These are phyloP conservation scores for Dacryopinax primogenitus DNA, from an alignment of 768 basidiomycete genomes.

Conservation along the genomic window DNA sequence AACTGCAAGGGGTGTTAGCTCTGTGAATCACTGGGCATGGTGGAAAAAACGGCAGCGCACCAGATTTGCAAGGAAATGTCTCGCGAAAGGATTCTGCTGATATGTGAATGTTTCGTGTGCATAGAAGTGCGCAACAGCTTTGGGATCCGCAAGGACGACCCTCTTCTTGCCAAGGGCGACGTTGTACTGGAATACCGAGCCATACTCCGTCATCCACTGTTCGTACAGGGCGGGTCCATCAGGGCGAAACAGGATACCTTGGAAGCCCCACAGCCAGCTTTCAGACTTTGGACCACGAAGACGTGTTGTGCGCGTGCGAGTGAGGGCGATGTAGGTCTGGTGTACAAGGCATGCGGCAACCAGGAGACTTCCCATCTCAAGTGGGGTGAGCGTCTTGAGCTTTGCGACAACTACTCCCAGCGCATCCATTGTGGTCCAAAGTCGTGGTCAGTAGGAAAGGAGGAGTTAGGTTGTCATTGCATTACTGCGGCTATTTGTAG, in stretches of 20 bases:
- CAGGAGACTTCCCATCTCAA: neutral
- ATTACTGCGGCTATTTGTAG: too few relatives aligned
- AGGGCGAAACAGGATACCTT: slow-evolving; percentile 22
- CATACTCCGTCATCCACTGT: slow-evolving; percentile 38
- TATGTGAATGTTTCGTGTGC: slow-evolving; percentile 31
- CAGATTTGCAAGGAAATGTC: neutral
- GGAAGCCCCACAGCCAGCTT: slow-evolving; percentile 35
- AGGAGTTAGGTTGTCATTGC: too few relatives aligned
- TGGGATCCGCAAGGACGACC: slow-evolving; percentile 24
- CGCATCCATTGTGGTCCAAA: neutral
- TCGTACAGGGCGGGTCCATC: slow-evolving; percentile 31
- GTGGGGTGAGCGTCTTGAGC: neutral
- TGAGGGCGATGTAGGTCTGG: slow-evolving; percentile 2
- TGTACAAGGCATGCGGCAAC: neutral
- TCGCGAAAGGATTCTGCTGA: slow-evolving; percentile 2
- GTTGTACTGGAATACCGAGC: slow-evolving; percentile 36
- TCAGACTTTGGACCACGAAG: slow-evolving; percentile 34
- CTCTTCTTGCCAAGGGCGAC: slow-evolving; percentile 15
- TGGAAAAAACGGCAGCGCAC: slow-evolving; percentile 12
- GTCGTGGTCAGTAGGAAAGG: too few relatives aligned
- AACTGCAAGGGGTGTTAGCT: neutral
- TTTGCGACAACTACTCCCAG: neutral
- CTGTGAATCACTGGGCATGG: slow-evolving; percentile 9
- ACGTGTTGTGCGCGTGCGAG: slow-evolving; percentile 21
- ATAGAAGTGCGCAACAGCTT: slow-evolving; percentile 41